Evolutionary conservation across 2,329 filamentous ascomycete species (phyloP).

Genomic region (Pezicula carpinea): DNA sequence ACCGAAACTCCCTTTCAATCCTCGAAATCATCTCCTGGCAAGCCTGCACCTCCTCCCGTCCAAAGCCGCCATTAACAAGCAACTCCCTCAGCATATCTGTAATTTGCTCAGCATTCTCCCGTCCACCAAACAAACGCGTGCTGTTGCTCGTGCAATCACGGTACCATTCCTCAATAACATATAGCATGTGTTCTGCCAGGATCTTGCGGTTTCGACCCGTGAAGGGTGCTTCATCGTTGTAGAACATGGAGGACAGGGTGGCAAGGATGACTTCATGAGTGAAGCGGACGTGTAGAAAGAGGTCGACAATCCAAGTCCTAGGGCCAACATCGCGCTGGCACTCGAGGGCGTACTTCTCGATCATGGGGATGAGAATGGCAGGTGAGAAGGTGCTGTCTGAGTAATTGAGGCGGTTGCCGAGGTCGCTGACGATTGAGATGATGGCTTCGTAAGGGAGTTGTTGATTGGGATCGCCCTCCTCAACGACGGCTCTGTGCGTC

Average conservation of each 20-base stretch:
- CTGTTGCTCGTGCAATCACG: slow-evolving; percentile 49
- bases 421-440: slow-evolving; percentile 56
- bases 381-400: slow-evolving; percentile 66
- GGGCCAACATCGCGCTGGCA: slow-evolving; percentile 51
- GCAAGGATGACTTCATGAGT: slow-evolving; percentile 56
- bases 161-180: slow-evolving; percentile 58
- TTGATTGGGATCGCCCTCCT: slow-evolving; percentile 33
- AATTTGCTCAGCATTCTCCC: slow-evolving; percentile 47
- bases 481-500: slow-evolving; percentile 49
- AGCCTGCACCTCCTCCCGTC: slow-evolving; percentile 32
- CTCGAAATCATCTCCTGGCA: slow-evolving; percentile 35
- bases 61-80: slow-evolving; percentile 35
- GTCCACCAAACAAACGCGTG: slow-evolving; percentile 53
- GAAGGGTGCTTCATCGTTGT: slow-evolving; percentile 62
- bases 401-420: slow-evolving; percentile 59
- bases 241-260: slow-evolving; percentile 62
- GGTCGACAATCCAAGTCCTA: slow-evolving; percentile 44
- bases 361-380: slow-evolving; percentile 52
- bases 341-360: slow-evolving; percentile 58
- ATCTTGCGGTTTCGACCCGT: slow-evolving; percentile 49
- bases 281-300: slow-evolving; percentile 59
- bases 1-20: slow-evolving; percentile 36
- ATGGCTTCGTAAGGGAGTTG: slow-evolving; percentile 65
- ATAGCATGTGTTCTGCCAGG: slow-evolving; percentile 57
- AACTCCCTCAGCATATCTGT: slow-evolving; percentile 40